phyloP scores from a whole-genome alignment of 331 rosid genomes.

The Rhamnella rubrinervis region DNA sequence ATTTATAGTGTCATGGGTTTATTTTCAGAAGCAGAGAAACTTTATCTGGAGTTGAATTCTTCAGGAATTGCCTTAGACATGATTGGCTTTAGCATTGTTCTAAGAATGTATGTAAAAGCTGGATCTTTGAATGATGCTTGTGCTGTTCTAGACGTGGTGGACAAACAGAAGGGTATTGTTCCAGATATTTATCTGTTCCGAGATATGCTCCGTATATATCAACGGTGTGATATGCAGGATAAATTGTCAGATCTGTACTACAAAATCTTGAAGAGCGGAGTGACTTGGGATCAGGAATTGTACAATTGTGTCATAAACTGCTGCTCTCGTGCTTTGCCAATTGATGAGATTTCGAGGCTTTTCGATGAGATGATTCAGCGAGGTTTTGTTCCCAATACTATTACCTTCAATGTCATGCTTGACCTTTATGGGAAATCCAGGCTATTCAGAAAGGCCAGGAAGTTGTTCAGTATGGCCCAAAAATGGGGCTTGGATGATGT shows the following conservation, averaged over 20 bases:
- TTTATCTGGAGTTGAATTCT: slow-evolving; percentile 62
- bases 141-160: slow-evolving; percentile 64
- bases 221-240: slow-evolving; percentile 55
- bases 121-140: slow-evolving; percentile 80
- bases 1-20: slow-evolving; percentile 59
- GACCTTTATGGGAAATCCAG: slow-evolving; percentile 79
- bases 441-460: slow-evolving; percentile 71
- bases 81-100: slow-evolving; percentile 70
- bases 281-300: slow-evolving; percentile 74
- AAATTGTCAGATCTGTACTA: slow-evolving; percentile 57
- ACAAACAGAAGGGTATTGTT: slow-evolving; percentile 53
- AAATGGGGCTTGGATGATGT: slow-evolving; percentile 68
- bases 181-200: slow-evolving; percentile 67
- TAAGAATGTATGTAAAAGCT: slow-evolving; percentile 82
- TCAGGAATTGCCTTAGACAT: slow-evolving; percentile 57
- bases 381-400: slow-evolving; percentile 64
- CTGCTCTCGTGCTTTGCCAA: slow-evolving; percentile 76
- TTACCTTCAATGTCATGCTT: slow-evolving; percentile 77
- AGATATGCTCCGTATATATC: slow-evolving; percentile 83
- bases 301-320: slow-evolving; percentile 79
- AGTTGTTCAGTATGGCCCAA: slow-evolving; percentile 70
- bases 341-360: slow-evolving; percentile 79
- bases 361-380: slow-evolving; percentile 75
- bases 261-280: slow-evolving; percentile 57
- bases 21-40: slow-evolving; percentile 59